phyloP scores from a whole-genome alignment of 257 asterid species.

The Phtheirospermum japonicum region DNA sequence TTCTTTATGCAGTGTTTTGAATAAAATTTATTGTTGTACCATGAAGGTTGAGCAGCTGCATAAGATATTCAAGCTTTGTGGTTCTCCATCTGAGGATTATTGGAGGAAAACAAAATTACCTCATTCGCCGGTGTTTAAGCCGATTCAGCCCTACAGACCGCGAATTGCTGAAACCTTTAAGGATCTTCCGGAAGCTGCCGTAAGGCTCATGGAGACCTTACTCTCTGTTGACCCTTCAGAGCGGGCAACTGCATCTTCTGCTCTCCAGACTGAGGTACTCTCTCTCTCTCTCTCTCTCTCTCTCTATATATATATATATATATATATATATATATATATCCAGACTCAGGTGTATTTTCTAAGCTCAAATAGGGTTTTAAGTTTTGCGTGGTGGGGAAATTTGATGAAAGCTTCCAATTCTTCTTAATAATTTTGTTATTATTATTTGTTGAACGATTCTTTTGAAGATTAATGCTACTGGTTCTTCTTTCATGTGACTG shows the following conservation, averaged over 20 bases:
- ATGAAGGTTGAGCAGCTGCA: constrained; percentile 88
- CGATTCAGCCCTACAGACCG: constrained; percentile 62
- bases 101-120: constrained; percentile 72
- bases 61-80: constrained; percentile 86
- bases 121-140: constrained; percentile 67
- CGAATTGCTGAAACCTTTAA: constrained; percentile 64
- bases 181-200: constrained; percentile 63
- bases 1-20: constrained; percentile 54
- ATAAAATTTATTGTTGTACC: constrained; percentile 13
- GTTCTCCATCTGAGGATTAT: constrained; percentile 89
- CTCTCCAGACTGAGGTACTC: constrained; percentile 70
- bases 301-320: no score
- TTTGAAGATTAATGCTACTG: no score
- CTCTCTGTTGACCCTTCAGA: constrained; percentile 76
- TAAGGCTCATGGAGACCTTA: constrained; percentile 64
- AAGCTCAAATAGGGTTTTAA: not conserved
- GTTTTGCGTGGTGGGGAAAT: not conserved
- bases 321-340: no score
- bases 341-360: no score
- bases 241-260: constrained; percentile 70
- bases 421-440: no score
- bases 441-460: no score
- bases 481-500: no score
- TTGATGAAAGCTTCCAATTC: not conserved
- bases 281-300: no score